Conservation (phyloP, 1,284 basidiomycete species). For the Microbotryum silenes-acaulis region DNA sequence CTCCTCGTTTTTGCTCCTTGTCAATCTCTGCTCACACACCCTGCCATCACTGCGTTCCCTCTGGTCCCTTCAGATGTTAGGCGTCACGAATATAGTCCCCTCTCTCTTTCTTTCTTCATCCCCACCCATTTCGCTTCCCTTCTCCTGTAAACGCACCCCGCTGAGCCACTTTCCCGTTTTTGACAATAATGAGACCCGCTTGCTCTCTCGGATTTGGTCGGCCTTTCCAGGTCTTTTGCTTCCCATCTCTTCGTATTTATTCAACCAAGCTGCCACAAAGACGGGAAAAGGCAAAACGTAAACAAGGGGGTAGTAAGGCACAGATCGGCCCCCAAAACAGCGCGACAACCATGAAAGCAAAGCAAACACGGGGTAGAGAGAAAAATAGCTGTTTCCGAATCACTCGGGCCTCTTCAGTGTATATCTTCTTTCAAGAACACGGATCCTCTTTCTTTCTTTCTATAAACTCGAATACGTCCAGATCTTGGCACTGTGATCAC, state of each 20-base stretch:
- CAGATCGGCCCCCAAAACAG: conserved; percentile 26
- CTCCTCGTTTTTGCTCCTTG: not conserved
- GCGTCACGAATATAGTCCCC: too few species aligned
- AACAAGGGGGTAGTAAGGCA: conserved; percentile 10
- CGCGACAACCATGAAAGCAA: conserved; percentile 30
- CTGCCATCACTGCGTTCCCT: too few species aligned
- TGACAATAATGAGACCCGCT: too few species aligned
- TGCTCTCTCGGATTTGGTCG: too few species aligned
- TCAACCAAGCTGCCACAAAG: not conserved
- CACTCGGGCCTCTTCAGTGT: too few species aligned
- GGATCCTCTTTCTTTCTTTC: not conserved
- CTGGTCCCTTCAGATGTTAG: too few species aligned
- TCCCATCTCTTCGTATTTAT: not conserved
- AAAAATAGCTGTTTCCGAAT: not conserved
- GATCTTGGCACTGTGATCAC: conserved; percentile 73
- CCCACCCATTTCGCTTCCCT: too few species aligned
- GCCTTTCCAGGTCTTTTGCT: not conserved
- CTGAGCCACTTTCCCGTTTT: too few species aligned
- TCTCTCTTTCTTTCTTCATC: too few species aligned
- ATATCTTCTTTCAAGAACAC: not conserved
- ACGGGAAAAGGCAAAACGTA: not conserved
- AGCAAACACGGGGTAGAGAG: conserved; percentile 22
- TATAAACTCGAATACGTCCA: conserved; percentile 46
- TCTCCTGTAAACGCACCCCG: too few species aligned
- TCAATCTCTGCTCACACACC: not conserved